A percentile compares a stretch with the other conserved stretches of the same genome.
These are phyloP conservation scores for Meira miltonrushii DNA, from an alignment of 1,284 basidiomycete genomes.

Conservation along the genomic window DNA sequence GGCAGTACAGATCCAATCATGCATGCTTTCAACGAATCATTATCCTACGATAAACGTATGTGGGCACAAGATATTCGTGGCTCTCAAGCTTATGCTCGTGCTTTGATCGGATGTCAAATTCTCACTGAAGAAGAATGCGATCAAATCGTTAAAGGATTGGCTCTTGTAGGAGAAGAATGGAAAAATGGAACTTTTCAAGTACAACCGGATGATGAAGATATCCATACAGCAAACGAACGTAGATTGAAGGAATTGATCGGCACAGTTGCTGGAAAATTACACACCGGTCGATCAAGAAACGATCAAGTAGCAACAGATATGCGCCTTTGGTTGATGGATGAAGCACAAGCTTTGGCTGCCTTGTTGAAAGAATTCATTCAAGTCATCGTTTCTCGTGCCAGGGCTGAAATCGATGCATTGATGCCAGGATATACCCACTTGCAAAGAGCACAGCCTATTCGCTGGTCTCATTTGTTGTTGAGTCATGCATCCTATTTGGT, in stretches of 20 bases:
- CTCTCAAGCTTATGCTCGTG: constrained; percentile 91
- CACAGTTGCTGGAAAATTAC: constrained; percentile 55
- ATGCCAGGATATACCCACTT: constrained; percentile 91
- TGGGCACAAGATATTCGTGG: constrained; percentile 83
- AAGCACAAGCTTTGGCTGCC: constrained; percentile 67
- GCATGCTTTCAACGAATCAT: constrained; percentile 58
- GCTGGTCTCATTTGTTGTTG: constrained; percentile 94
- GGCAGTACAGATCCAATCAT: constrained; percentile 48
- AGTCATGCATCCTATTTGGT: constrained; percentile 90
- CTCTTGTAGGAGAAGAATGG: constrained; percentile 79
- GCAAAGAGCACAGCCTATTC: constrained; percentile 83
- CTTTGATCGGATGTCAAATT: constrained; percentile 72
- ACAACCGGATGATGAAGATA: constrained; percentile 82
- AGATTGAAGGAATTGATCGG: constrained; percentile 89
- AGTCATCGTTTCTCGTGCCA: constrained; percentile 83
- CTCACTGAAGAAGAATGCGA: constrained; percentile 65
- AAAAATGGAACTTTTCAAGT: constrained; percentile 48
- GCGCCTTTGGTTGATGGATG: constrained; percentile 86
- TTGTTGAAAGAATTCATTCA: constrained; percentile 72
- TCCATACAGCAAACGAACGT: constrained; percentile 98
- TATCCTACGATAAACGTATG: constrained; percentile 92
- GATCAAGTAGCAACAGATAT: constrained; percentile 98
- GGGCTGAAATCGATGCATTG: constrained; percentile 82
- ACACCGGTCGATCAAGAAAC: constrained; percentile 92
- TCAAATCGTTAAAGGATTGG: constrained; percentile 73